Conservation (phyloP, 2,329 filamentous ascomycete genomes). For the Xylariomycetidae sp. region DNA sequence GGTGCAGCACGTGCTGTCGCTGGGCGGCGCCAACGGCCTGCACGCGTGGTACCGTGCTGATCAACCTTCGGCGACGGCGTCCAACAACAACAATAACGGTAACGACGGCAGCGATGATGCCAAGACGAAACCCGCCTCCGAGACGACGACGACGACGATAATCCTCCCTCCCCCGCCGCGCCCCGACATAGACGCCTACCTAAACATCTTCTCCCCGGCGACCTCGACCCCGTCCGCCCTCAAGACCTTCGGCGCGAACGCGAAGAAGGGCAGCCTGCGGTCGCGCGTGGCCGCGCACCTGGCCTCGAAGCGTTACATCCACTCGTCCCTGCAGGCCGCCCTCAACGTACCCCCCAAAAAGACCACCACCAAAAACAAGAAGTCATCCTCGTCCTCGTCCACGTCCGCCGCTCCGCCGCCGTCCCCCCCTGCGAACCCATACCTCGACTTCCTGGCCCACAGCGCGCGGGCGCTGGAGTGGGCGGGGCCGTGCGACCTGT, state of each 20-base stretch:
- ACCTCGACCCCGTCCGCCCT: conserved; percentile 58
- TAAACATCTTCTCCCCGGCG: conserved; percentile 58
- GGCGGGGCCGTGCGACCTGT: conserved; percentile 54
- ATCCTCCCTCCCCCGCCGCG: conserved; percentile 43
- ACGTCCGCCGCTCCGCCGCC: too few species aligned
- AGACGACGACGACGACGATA: conserved; percentile 1
- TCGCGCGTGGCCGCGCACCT: conserved; percentile 53
- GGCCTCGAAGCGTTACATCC: conserved; percentile 44
- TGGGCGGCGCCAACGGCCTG: conserved; percentile 41
- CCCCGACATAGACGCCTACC: conserved; percentile 62
- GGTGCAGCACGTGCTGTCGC: conserved; percentile 41
- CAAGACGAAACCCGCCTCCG: conserved; percentile 1
- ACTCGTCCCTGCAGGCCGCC: conserved; percentile 35
- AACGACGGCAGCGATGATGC: conserved; percentile 1
- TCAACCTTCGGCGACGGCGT: conserved; percentile 24
- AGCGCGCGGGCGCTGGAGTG: conserved; percentile 60
- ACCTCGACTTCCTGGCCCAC: conserved; percentile 64
- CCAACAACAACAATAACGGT: conserved; percentile 3
- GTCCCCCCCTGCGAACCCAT: conserved; percentile 52
- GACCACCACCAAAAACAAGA: too few species aligned
- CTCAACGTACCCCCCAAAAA: conserved; percentile 32
- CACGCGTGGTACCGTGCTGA: conserved; percentile 44
- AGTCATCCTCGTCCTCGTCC: too few species aligned
- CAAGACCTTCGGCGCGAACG: conserved; percentile 47
- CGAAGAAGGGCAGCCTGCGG: conserved; percentile 57